phyloP scores from a whole-genome alignment of 1,284 basidiomycete species.

The Ganoderma leucocontextum region DNA sequence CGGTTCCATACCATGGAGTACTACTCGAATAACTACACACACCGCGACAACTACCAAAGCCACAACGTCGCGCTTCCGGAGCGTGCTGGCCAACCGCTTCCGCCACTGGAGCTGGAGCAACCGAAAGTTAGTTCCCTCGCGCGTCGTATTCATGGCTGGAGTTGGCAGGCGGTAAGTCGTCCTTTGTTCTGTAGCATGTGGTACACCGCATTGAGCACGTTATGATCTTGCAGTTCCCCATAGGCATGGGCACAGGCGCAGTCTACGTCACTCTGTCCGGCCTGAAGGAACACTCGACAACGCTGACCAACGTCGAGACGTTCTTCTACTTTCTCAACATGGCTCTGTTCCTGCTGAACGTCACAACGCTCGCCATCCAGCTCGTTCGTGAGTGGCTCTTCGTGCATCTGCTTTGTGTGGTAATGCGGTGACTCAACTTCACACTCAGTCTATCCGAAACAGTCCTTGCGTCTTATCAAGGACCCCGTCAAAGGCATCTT shows the following conservation, averaged over 20 bases:
- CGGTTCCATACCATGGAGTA: not conserved
- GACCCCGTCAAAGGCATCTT: slow-evolving; percentile 57
- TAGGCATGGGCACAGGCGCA: slow-evolving; percentile 59
- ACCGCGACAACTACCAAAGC: slow-evolving; percentile 11
- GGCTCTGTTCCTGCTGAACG: slow-evolving; percentile 52
- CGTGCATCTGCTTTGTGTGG: not conserved
- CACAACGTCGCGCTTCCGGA: slow-evolving; percentile 26
- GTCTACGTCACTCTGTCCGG: slow-evolving; percentile 56
- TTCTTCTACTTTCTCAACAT: slow-evolving; percentile 58
- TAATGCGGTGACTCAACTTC: not conserved
- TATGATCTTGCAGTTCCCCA: slow-evolving; percentile 48
- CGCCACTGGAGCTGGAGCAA: not conserved
- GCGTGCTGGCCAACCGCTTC: slow-evolving; percentile 16
- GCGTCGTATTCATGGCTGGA: slow-evolving; percentile 57
- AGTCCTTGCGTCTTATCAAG: slow-evolving; percentile 51
- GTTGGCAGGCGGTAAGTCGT: slow-evolving; percentile 53
- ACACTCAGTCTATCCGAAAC: slow-evolving; percentile 51
- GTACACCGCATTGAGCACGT: not conserved
- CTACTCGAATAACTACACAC: not conserved
- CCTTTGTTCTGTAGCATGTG: not conserved
- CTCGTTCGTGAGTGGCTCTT: slow-evolving; percentile 46
- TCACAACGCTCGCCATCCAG: slow-evolving; percentile 51
- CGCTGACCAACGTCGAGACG: slow-evolving; percentile 49
- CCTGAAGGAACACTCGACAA: slow-evolving; percentile 45
- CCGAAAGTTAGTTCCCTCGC: slow-evolving; percentile 40